A percentile compares a stretch with the other conserved stretches of the same genome.
phyloP scores from a whole-genome alignment of 768 basidiomycete species.

The Glaciozyma martinii region DNA sequence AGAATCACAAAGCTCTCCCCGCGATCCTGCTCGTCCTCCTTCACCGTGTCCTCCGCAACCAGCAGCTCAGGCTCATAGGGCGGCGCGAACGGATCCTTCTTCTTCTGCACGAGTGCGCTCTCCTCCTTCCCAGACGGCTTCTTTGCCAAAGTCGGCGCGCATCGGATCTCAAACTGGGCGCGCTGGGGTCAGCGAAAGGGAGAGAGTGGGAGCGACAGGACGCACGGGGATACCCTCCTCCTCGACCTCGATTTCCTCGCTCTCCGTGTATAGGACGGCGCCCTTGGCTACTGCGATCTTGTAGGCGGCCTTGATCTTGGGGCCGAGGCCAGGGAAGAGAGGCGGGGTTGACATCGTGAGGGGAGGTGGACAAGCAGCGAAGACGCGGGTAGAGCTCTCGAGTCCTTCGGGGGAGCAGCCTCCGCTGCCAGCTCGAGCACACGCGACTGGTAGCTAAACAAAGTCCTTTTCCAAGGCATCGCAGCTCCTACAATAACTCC shows the following conservation, averaged over 20 bases:
- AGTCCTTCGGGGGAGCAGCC: too few relatives aligned
- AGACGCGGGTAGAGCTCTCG: not conserved
- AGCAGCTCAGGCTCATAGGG: slow-evolving; percentile 71
- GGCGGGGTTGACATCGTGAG: not conserved
- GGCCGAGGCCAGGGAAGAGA: slow-evolving; percentile 6
- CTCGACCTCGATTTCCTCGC: slow-evolving; percentile 18
- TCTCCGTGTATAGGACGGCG: slow-evolving; percentile 15
- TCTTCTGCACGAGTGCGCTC: slow-evolving; percentile 33
- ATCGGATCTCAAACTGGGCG: slow-evolving; percentile 68
- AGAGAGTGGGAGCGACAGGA: not conserved
- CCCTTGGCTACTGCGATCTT: not conserved
- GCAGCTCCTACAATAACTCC: not conserved
- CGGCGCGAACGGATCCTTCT: slow-evolving; percentile 66
- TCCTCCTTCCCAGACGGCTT: slow-evolving; percentile 50
- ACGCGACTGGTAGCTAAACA: too few relatives aligned
- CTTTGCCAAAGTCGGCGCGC: slow-evolving; percentile 75
- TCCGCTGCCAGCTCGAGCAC: too few relatives aligned
- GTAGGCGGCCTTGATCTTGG: slow-evolving; percentile 23
- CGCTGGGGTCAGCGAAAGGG: too few relatives aligned
- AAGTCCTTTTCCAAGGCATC: too few relatives aligned
- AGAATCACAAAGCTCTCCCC: slow-evolving; percentile 59
- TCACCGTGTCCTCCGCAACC: slow-evolving; percentile 58
- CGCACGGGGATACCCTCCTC: slow-evolving; percentile 27
- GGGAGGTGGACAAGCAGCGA: not conserved
- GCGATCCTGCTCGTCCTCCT: slow-evolving; percentile 50